phyloP scores from a whole-genome alignment of 805 yeast genomes.

The Candida chauliodis region DNA sequence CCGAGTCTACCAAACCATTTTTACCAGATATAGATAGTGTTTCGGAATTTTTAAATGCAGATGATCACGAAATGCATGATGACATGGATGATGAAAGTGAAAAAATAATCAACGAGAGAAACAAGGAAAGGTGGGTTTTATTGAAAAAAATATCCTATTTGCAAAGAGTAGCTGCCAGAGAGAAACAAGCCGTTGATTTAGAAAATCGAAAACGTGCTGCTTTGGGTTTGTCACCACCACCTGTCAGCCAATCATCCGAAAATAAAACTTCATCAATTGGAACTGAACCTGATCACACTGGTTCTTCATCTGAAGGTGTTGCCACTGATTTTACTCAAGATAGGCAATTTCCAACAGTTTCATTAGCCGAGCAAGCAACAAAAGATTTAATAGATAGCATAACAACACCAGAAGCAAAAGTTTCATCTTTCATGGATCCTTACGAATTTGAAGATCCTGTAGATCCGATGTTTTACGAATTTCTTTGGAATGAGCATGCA shows the following conservation, averaged over 20 bases:
- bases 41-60: slow-evolving; percentile 49
- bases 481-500: slow-evolving; percentile 80
- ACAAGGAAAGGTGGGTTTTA: slow-evolving; percentile 65
- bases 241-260: neutral
- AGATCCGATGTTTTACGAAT: slow-evolving; percentile 76
- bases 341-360: slow-evolving; percentile 32
- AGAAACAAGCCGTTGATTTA: slow-evolving; percentile 34
- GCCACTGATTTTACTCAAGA: slow-evolving; percentile 1
- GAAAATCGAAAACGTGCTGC: slow-evolving; percentile 34
- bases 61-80: slow-evolving; percentile 33
- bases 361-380: slow-evolving; percentile 42
- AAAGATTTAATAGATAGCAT: slow-evolving; percentile 36
- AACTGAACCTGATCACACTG: neutral
- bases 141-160: slow-evolving; percentile 67
- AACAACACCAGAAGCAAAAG: slow-evolving; percentile 35
- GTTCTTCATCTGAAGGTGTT: slow-evolving; percentile 4
- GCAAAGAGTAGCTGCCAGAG: slow-evolving; percentile 60
- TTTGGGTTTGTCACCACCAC: slow-evolving; percentile 21
- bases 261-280: neutral
- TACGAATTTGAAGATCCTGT: slow-evolving; percentile 86
- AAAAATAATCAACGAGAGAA: slow-evolving; percentile 35
- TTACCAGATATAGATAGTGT: slow-evolving; percentile 61
- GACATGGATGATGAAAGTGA: slow-evolving; percentile 38
- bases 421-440: slow-evolving; percentile 69
- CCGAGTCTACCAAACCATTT: slow-evolving; percentile 27